Percentiles rank a stretch among this genome's conserved stretches.
Conservation (phyloP, 129 eudicot species). For the Rutidosis leptorrhynchoides region DNA sequence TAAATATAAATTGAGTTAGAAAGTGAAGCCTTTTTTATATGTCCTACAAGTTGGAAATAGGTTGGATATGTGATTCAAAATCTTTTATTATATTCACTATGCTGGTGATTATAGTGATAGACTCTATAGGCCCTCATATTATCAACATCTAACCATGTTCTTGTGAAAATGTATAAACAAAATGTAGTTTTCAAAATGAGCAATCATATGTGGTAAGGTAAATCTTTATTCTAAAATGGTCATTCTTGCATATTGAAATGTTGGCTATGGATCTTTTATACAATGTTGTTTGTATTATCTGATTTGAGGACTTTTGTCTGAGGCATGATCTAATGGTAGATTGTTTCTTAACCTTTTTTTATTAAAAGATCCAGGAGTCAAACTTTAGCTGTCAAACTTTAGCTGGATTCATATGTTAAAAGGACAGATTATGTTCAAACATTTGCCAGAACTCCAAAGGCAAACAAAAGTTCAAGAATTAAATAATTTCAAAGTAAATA, state of each 20-base stretch:
- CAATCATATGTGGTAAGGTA: background rate
- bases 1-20: background rate
- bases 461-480: conserved; percentile 50
- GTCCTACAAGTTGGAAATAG: background rate
- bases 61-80: background rate
- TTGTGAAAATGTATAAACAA: background rate
- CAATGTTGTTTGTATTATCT: background rate
- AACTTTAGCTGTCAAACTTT: conserved; percentile 26
- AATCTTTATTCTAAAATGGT: conserved; percentile 7
- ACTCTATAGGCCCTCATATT: background rate
- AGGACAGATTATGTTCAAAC: conserved; percentile 59
- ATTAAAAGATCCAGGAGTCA: conserved; percentile 27
- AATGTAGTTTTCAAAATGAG: conserved; percentile 8
- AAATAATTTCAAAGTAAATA: no score
- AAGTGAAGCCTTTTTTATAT: background rate
- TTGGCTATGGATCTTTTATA: background rate
- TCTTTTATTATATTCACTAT: no score
- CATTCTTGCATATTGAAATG: conserved; percentile 10
- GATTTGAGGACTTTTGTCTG: no score
- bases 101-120: background rate
- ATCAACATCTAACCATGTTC: conserved; percentile 10
- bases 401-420: conserved; percentile 53
- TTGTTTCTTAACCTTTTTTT: background rate
- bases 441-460: conserved; percentile 59
- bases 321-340: background rate